Evolutionary conservation across 345 rosid species (phyloP), one percentile per base, ranked within the genome.

Genomic region (Gossypium herbaceum): DNA sequence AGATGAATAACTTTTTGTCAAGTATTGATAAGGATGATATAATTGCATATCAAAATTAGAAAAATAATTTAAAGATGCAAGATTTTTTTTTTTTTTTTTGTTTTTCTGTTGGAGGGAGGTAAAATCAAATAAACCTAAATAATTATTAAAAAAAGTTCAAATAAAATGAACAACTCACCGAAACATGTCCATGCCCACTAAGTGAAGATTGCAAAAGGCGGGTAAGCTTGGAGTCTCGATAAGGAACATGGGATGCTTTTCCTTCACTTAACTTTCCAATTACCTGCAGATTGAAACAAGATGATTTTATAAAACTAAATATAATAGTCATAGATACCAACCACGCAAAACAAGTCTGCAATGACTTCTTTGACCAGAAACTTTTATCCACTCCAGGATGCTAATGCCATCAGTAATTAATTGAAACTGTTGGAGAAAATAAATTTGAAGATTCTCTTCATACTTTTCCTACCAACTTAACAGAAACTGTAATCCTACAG

Each of bases 231-330:
- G 99, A 96, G 81, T 96, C 99, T 57, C 99, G 90, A 83, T 89
- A 96, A 34, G 99, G 99, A 85, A 96, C 97, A 84, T 96, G 99
- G 81, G 95, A 93, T 75, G 97, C 97, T 88, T 88, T 96, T 72
- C 99, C 99, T 82, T 96, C 99, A 75, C 98, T 96, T 79, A 96
- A 81, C 80, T 96, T 96, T 78, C 99, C 98, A 55, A 96, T 96
- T 39, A 96, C 99, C 99, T 96, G 81, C 82, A 87, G 51, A 83
- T 59, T 67, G 39, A 71, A 84, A 79, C 62, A 74, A 75, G 24
- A 71, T 20, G 27, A 78, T 57, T 17, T 64, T 77, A 51, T 56
- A 58, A 48, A 60, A 50, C 69, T 75, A 24, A 51, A 73, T 75
- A 65, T 43, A 59, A 3, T 56, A 52, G 27, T n/a, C 27, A 70